phyloP scores from a whole-genome alignment of 1,139 yeast species.

The Diutina rugosa region DNA sequence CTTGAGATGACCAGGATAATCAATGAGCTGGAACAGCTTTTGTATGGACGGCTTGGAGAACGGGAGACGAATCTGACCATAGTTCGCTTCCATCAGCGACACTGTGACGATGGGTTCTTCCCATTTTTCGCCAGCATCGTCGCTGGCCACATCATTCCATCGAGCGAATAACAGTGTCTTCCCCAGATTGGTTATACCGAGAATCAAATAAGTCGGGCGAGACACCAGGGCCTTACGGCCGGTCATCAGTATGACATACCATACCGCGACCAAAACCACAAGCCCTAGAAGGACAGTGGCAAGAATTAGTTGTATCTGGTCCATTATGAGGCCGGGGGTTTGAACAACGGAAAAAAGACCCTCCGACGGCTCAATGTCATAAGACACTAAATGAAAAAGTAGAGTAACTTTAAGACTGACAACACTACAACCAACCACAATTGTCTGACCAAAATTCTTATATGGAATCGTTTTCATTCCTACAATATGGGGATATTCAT shows the following conservation, averaged over 20 bases:
- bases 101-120: conserved; percentile 15
- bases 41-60: conserved; percentile 19
- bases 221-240: conserved; percentile 2
- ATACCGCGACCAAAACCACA: conserved; percentile 8
- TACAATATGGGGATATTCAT: too few relatives aligned
- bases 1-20: conserved; percentile 80
- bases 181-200: conserved; percentile 66
- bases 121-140: not conserved
- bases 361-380: not conserved
- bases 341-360: not conserved
- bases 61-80: conserved; percentile 19
- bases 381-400: not conserved
- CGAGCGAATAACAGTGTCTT: conserved; percentile 54
- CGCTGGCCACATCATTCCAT: conserved; percentile 9
- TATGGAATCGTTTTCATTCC: too few relatives aligned
- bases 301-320: conserved; percentile 10
- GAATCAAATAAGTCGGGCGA: conserved; percentile 50
- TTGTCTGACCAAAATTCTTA: too few relatives aligned
- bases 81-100: conserved; percentile 31
- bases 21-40: conserved; percentile 40
- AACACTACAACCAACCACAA: not conserved
- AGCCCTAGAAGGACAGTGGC: conserved; percentile 11
- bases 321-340: conserved; percentile 8
- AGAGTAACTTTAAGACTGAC: not conserved
- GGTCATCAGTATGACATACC: conserved; percentile 6